Conservation (phyloP, 768 basidiomycete species). For the Psilocybe cyanescens region DNA sequence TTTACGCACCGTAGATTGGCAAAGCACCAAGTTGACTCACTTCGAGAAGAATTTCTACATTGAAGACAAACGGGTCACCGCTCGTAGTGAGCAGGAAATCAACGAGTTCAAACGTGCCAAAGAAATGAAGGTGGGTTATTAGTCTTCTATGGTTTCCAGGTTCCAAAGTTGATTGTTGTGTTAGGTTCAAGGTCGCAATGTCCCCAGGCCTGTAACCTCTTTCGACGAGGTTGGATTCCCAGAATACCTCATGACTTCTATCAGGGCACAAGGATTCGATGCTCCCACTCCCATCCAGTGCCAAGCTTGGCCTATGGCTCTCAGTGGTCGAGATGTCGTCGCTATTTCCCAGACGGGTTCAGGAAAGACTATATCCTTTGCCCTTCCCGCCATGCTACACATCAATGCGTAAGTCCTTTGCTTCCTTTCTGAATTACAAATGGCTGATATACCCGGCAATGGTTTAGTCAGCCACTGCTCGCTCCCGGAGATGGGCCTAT, state of each 20-base stretch:
- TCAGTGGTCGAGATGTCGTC: slow-evolving; percentile 91
- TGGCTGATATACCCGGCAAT: background rate
- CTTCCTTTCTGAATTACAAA: background rate
- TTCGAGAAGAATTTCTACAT: slow-evolving; percentile 99
- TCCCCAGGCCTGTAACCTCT: slow-evolving; percentile 87
- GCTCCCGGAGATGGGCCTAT: slow-evolving; percentile 96
- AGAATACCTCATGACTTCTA: slow-evolving; percentile 92
- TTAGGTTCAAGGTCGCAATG: slow-evolving; percentile 84
- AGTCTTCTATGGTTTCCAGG: slow-evolving; percentile 1
- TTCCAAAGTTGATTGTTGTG: background rate
- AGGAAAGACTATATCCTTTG: slow-evolving; percentile 98
- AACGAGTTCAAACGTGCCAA: slow-evolving; percentile 84
- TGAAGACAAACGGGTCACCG: slow-evolving; percentile 84
- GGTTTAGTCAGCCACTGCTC: slow-evolving; percentile 83
- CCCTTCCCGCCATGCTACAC: slow-evolving; percentile 98
- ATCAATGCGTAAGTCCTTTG: slow-evolving; percentile 87
- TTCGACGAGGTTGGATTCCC: slow-evolving; percentile 98
- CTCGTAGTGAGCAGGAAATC: slow-evolving; percentile 82
- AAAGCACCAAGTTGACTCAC: slow-evolving; percentile 65
- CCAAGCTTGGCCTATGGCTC: slow-evolving; percentile 99
- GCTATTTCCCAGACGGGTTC: slow-evolving; percentile 98
- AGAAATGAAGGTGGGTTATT: slow-evolving; percentile 77
- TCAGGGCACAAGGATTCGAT: slow-evolving; percentile 92
- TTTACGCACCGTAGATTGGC: slow-evolving; percentile 88
- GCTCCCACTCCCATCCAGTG: slow-evolving; percentile 96